A percentile compares a stretch with the other conserved stretches of the same genome.
These are phyloP conservation scores for Hippophae rhamnoides DNA, from an alignment of 306 rosid genomes.

Conservation along the genomic window DNA sequence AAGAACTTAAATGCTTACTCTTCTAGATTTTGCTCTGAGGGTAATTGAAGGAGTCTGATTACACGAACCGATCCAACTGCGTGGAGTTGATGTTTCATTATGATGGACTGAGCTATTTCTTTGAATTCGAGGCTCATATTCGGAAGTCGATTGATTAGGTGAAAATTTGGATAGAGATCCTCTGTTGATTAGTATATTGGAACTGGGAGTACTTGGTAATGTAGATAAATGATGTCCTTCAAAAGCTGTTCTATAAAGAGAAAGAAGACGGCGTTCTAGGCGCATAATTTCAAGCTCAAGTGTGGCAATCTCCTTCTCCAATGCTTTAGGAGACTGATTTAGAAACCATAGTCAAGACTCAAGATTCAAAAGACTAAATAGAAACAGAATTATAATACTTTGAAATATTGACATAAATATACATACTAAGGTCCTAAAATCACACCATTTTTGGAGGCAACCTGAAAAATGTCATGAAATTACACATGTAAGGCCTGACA, in stretches of 20 bases:
- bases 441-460: no score
- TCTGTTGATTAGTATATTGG: slow-evolving; percentile 1
- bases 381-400: not conserved
- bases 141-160: slow-evolving; percentile 5
- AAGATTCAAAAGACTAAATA: not conserved
- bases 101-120: slow-evolving; percentile 1
- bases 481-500: no score
- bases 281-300: slow-evolving; percentile 24
- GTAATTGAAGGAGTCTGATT: not conserved
- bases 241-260: slow-evolving; percentile 26
- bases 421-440: no score
- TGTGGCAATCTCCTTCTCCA: slow-evolving; percentile 23
- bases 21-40: no score
- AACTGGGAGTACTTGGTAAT: slow-evolving; percentile 9
- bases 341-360: not conserved
- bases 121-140: slow-evolving; percentile 7
- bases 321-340: slow-evolving; percentile 13
- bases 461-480: no score
- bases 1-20: no score
- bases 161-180: not conserved
- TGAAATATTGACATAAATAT: not conserved
- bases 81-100: slow-evolving; percentile 10
- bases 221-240: slow-evolving; percentile 6
- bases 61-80: slow-evolving; percentile 7
- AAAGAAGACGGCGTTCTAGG: slow-evolving; percentile 30